These are phyloP conservation scores for Flammula alnicola DNA, from an alignment of 1,284 basidiomycete species.

Conservation along the genomic window DNA sequence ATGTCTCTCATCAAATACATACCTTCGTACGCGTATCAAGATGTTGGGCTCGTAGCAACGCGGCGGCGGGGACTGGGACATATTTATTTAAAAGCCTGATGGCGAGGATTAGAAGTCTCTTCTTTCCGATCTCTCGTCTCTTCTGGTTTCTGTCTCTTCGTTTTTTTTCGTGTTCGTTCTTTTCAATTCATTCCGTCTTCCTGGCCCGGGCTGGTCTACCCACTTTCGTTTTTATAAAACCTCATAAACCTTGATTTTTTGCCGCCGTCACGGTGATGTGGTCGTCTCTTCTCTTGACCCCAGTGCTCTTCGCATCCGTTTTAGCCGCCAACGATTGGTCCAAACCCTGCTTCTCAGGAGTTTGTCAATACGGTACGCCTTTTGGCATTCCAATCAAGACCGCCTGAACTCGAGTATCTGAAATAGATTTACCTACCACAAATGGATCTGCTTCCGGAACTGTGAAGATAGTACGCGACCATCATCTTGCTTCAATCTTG, in stretches of 20 bases:
- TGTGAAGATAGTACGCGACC: constrained; percentile 39
- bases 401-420: too few relatives aligned
- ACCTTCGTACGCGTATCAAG: too few relatives aligned
- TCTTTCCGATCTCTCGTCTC: too few relatives aligned
- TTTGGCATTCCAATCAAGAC: too few relatives aligned
- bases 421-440: constrained; percentile 23
- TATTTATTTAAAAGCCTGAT: too few relatives aligned
- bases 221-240: constrained; percentile 8
- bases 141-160: too few relatives aligned
- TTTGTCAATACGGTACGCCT: constrained; percentile 42
- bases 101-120: too few relatives aligned
- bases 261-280: constrained; percentile 4
- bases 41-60: too few relatives aligned
- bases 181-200: constrained; percentile 7
- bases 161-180: too few relatives aligned
- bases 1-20: too few relatives aligned
- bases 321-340: constrained; percentile 48
- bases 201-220: constrained; percentile 16
- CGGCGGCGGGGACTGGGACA: too few relatives aligned
- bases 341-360: constrained; percentile 44
- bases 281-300: constrained; percentile 9
- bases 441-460: constrained; percentile 25
- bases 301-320: constrained; percentile 5
- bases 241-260: neutral
- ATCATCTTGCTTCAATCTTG: constrained; percentile 15